A percentile compares a stretch with the other conserved stretches of the same genome.
Conservation (phyloP, 768 basidiomycete species). For the Kockovaella imperatae region DNA sequence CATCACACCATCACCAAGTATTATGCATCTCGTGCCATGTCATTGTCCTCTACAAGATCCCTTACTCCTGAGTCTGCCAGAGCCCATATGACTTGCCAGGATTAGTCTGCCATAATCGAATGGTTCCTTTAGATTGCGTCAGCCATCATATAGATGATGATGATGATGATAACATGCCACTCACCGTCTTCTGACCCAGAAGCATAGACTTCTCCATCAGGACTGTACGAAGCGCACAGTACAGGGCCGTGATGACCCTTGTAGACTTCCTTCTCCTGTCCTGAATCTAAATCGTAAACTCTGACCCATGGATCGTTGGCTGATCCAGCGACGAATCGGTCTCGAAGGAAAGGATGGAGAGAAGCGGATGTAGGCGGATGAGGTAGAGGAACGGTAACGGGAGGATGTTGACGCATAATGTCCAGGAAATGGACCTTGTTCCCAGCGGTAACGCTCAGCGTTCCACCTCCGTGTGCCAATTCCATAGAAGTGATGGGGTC, state of each 20-base stretch:
- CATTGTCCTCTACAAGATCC: no score
- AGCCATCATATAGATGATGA: not conserved
- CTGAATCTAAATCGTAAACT: slow-evolving; percentile 73
- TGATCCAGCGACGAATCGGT: slow-evolving; percentile 88
- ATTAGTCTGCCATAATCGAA: slow-evolving; percentile 94
- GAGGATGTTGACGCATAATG: slow-evolving; percentile 49
- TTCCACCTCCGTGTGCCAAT: slow-evolving; percentile 64
- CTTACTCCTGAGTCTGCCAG: slow-evolving; percentile 49
- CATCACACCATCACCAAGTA: no score
- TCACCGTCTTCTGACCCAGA: slow-evolving; percentile 74
- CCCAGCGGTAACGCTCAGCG: slow-evolving; percentile 82
- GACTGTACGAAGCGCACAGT: slow-evolving; percentile 85
- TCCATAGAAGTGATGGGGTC: slow-evolving; percentile 91
- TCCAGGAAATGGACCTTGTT: slow-evolving; percentile 86
- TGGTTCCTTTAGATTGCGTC: slow-evolving; percentile 62
- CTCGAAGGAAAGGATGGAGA: slow-evolving; percentile 77
- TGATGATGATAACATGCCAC: slow-evolving; percentile 9
- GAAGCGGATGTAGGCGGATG: slow-evolving; percentile 91
- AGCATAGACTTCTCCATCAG: slow-evolving; percentile 95
- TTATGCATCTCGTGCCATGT: no score
- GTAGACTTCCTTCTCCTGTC: slow-evolving; percentile 79
- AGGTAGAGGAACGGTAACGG: slow-evolving; percentile 68
- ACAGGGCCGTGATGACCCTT: slow-evolving; percentile 98
- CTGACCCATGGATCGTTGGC: slow-evolving; percentile 92
- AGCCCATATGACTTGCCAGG: slow-evolving; percentile 87